phyloP scores from a whole-genome alignment of 2,329 filamentous ascomycete species.

The Penicillium sp. region DNA sequence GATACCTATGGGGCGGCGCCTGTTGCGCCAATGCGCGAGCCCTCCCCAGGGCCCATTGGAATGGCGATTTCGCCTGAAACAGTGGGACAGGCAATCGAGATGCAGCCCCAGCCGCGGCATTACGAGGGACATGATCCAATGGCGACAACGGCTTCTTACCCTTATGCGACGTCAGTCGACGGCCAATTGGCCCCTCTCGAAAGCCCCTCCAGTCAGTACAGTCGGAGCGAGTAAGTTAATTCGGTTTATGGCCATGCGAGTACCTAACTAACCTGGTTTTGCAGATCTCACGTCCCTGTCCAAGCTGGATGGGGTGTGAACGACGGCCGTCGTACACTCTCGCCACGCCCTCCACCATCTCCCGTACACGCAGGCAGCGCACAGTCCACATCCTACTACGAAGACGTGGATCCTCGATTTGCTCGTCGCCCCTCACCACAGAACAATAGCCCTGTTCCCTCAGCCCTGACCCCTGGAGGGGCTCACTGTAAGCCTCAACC shows the following conservation, averaged over 20 bases:
- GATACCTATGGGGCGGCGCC: constrained; percentile 21
- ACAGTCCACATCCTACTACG: constrained; percentile 63
- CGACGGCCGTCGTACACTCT: constrained; percentile 13
- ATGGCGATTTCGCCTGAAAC: constrained; percentile 37
- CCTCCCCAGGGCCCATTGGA: constrained; percentile 32
- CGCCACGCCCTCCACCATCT: constrained; percentile 11
- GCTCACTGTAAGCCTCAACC: constrained; percentile 38
- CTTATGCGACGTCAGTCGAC: constrained; percentile 28
- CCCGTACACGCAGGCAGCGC: constrained; percentile 6
- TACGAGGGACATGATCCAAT: constrained; percentile 18
- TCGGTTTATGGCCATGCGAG: not conserved
- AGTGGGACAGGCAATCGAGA: constrained; percentile 68
- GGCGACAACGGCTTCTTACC: constrained; percentile 13
- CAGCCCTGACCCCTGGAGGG: constrained; percentile 37
- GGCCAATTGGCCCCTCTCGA: constrained; percentile 35
- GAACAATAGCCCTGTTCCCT: constrained; percentile 28
- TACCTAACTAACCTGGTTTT: constrained; percentile 14
- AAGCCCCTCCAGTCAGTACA: constrained; percentile 69
- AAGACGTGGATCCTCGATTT: constrained; percentile 89
- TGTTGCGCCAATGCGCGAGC: constrained; percentile 20
- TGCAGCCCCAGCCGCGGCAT: constrained; percentile 65
- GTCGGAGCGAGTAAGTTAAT: constrained; percentile 63
- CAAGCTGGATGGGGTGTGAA: constrained; percentile 40
- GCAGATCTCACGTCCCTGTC: constrained; percentile 43
- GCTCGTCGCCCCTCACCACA: constrained; percentile 42